These are phyloP conservation scores for Emergomyces pasteurianus DNA, from an alignment of 2,329 filamentous ascomycete genomes.

Conservation along the genomic window DNA sequence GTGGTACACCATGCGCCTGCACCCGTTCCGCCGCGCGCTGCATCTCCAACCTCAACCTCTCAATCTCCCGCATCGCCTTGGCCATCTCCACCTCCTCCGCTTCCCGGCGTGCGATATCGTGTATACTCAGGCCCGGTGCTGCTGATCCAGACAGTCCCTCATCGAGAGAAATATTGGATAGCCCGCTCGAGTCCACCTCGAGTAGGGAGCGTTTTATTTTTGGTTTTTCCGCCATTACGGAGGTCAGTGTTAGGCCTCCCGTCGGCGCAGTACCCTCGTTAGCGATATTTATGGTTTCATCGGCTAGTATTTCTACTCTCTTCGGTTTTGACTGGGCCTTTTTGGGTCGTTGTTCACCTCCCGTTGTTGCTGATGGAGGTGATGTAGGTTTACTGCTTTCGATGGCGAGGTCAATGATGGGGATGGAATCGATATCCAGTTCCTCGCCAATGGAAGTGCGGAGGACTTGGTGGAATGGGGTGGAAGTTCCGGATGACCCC, in stretches of 20 bases:
- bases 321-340: slow-evolving; percentile 37
- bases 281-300: slow-evolving; percentile 54
- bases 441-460: slow-evolving; percentile 61
- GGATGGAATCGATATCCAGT: slow-evolving; percentile 86
- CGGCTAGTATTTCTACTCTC: slow-evolving; percentile 55
- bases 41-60: slow-evolving; percentile 79
- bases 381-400: slow-evolving; percentile 36
- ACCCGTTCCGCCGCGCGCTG: slow-evolving; percentile 38
- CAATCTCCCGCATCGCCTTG: slow-evolving; percentile 77
- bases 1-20: slow-evolving; percentile 31
- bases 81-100: slow-evolving; percentile 82
- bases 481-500: slow-evolving; percentile 50
- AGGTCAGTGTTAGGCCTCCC: slow-evolving; percentile 36
- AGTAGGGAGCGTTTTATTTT: slow-evolving; percentile 55
- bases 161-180: slow-evolving; percentile 61
- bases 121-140: slow-evolving; percentile 15
- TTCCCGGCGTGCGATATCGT: slow-evolving; percentile 55
- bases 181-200: slow-evolving; percentile 74
- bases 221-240: slow-evolving; percentile 15
- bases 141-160: slow-evolving; percentile 24
- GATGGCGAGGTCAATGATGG: slow-evolving; percentile 84
- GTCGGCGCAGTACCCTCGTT: slow-evolving; percentile 40
- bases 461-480: slow-evolving; percentile 67
- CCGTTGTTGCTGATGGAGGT: slow-evolving; percentile 6
- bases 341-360: slow-evolving; percentile 13